Percentiles rank a stretch among this genome's conserved stretches.
Conservation (phyloP, 2,329 filamentous ascomycete species). For the Pestalotiopsis sp. region DNA sequence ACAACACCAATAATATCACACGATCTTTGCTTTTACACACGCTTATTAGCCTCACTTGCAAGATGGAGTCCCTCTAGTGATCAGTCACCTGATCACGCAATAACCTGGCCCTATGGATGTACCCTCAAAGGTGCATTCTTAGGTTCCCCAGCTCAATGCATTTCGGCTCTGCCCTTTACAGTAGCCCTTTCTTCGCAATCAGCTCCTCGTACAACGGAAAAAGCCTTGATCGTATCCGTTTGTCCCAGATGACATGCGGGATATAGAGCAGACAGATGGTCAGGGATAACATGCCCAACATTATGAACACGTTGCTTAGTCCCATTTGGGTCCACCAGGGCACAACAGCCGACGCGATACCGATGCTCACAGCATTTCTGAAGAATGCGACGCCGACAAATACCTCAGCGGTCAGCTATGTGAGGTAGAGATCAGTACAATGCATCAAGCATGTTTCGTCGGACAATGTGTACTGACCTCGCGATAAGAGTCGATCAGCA, state of each 20-base stretch:
- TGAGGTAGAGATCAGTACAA: too few relatives aligned
- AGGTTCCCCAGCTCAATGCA: background rate
- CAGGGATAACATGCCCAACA: conserved; percentile 4
- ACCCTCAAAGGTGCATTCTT: too few relatives aligned
- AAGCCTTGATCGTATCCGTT: conserved; percentile 12
- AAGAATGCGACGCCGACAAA: conserved; percentile 32
- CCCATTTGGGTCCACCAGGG: conserved; percentile 26
- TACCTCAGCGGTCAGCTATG: conserved; percentile 23
- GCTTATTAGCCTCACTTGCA: too few relatives aligned
- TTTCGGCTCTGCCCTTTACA: background rate
- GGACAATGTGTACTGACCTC: conserved; percentile 24
- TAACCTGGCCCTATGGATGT: too few relatives aligned
- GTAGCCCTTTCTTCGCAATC: conserved; percentile 1
- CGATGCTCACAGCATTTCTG: conserved; percentile 31
- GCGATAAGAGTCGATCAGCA: conserved; percentile 37
- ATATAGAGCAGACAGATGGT: conserved; percentile 6
- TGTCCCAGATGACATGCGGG: conserved; percentile 12
- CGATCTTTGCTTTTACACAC: too few relatives aligned
- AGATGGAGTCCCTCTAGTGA: too few relatives aligned
- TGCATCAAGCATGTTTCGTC: too few relatives aligned
- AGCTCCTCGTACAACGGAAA: background rate
- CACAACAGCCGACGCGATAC: conserved; percentile 28
- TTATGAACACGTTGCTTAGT: conserved; percentile 14
- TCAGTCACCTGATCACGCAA: too few relatives aligned
- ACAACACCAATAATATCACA: too few relatives aligned